Base-by-base conservation (phyloP, 192 early-diverging fungal genomes). In the Cladochytrium replicatum region DNA sequence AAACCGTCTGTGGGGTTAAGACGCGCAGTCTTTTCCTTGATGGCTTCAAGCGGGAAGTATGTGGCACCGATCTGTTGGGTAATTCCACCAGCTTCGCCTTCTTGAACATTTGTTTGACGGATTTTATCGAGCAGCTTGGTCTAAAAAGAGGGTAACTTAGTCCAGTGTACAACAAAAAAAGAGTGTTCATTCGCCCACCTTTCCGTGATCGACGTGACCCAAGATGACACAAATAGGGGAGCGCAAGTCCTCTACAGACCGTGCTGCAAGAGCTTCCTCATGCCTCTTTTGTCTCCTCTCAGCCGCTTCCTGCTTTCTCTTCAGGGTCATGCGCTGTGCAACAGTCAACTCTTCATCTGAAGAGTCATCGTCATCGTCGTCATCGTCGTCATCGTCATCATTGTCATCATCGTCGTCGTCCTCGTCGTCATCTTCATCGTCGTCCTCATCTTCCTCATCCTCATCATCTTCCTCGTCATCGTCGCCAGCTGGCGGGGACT, bases 11-110 rank as follows among this genome's bases (percentile, higher is more conserved):
- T 61, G 44, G 74, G 56, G 58, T 71, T 80, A 41, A 99, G 65
- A 32, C 79, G 71, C 0, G 80, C 81, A 25, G 94, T 96, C 75
- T 99, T 99, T 55, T 80, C 71, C 63, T 78, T 77, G 54, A 99
- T 93, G 24, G 89, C 88, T 29, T 88, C 85, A 46, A 88, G 77
- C n/a, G 94, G 96, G 82, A 99, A 96, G 71, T 87, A 99, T 23
- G 93, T 96, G 11, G 96, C 96, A 68, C 96, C 96, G 52, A 99
- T 99, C 61, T 99, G 96, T 67, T 99, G 96, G 7, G 96, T 99
- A 63, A 99, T 99, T 68, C 96, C 96, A 58, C 96, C 96, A 27
- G 96, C 96, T 80, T 99, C 96, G 49, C 93, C 93, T 49, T 87
- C 96, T 69, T 97, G 94, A 13, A 99, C 96, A 71, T 95, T 95